Base-by-base conservation (phyloP, 352 stramenopile genomes). In the Phytophthora multivora region DNA sequence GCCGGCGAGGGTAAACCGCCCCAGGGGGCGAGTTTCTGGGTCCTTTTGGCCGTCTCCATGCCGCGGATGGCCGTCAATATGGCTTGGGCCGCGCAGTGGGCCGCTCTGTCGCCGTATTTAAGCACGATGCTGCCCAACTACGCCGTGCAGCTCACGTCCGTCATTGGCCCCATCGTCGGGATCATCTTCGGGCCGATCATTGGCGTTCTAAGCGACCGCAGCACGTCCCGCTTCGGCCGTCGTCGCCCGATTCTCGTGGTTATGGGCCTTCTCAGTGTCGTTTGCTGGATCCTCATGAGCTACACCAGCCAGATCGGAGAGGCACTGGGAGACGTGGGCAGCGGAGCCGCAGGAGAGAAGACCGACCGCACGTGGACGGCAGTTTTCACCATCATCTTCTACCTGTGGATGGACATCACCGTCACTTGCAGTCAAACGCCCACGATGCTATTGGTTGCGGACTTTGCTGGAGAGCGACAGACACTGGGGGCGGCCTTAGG, bases 11-110 rank as follows among this genome's bases (percentile, higher is more conserved):
- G 4, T 1, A 19, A 49, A 15, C 19, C 33, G 15, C 49, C 47
- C 3, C 50, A 59, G 7, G 54, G 63, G 18, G 56, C 51, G 9
- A 79, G 71, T 11, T 66, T 80, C 43, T 51, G 47, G 41, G 59
- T 75, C 33, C 63, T 86, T 31, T 36, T 86, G 51, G 57, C 73
- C 0, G 61, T 85, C 18, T 86, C 73, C 9, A 62, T 80, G 39
- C 77, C 73, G 0, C 71, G 71, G 16, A 73, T 86, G 68, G 70
- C 73, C 4, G 79, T 86, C 50, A 70, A 81, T 19, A 83, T 86
- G 73, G 77, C 77, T 0, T 86, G 73, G 77, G 55, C 77, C 1
- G 73, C 77, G 2, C 73, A 86, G 39, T 86, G 74, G 73, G 73
- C 73, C 0, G 77, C 73, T 10, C 51, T 86, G 13, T 67, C 69